Conservation (phyloP, 2,329 filamentous ascomycete species). For the Diplocarpon mali region DNA sequence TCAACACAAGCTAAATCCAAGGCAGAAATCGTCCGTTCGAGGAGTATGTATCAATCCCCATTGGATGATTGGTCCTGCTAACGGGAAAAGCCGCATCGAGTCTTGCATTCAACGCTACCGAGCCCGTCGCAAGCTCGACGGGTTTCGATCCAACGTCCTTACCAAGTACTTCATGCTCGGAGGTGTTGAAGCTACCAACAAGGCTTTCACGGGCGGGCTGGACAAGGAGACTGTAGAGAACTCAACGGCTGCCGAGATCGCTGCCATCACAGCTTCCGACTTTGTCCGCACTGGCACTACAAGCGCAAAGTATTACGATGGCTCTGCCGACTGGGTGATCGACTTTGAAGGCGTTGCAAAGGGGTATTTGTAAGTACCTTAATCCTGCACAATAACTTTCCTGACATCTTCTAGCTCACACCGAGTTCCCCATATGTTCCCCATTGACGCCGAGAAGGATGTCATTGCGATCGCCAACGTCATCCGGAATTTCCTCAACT, state of each 20-base stretch:
- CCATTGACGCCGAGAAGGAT: slow-evolving; percentile 39
- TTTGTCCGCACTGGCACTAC: slow-evolving; percentile 35
- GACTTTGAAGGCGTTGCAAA: slow-evolving; percentile 71
- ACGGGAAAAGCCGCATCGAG: slow-evolving; percentile 55
- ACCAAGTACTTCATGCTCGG: slow-evolving; percentile 73
- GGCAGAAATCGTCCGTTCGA: slow-evolving; percentile 40
- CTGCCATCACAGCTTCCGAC: slow-evolving; percentile 52
- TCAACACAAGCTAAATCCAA: slow-evolving; percentile 17
- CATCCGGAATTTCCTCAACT: slow-evolving; percentile 79
- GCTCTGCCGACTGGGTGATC: slow-evolving; percentile 54
- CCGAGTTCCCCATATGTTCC: slow-evolving; percentile 43
- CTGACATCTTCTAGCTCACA: slow-evolving; percentile 35
- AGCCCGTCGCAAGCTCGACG: slow-evolving; percentile 61
- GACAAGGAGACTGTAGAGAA: slow-evolving; percentile 48
- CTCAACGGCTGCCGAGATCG: slow-evolving; percentile 53
- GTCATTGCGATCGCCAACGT: slow-evolving; percentile 55
- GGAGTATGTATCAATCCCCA: slow-evolving; percentile 35
- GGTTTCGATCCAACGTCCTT: slow-evolving; percentile 53
- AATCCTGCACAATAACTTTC: no score
- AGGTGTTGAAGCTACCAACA: slow-evolving; percentile 54
- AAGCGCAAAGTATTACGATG: slow-evolving; percentile 38
- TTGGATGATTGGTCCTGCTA: slow-evolving; percentile 8
- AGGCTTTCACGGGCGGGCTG: slow-evolving; percentile 51
- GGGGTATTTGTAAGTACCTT: slow-evolving; percentile 59
- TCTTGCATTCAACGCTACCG: slow-evolving; percentile 75